A percentile compares a stretch with the other conserved stretches of the same genome.
These are phyloP conservation scores for Acanthamoeba castellanii DNA, from an alignment of 208 protist genomes.

Conservation along the genomic window DNA sequence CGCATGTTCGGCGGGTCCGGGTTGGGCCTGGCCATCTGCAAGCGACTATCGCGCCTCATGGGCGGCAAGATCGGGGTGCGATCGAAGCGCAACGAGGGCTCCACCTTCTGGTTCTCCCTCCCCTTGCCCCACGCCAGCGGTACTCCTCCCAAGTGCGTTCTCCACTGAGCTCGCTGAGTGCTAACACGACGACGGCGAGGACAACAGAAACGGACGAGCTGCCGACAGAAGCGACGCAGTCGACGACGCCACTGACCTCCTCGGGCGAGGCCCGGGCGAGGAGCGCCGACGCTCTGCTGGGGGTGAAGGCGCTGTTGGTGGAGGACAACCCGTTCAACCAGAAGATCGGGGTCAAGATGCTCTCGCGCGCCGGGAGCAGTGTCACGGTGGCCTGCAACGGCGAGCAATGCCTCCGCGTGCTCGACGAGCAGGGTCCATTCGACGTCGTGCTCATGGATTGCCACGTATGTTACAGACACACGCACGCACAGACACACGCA, in stretches of 20 bases:
- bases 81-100: background rate
- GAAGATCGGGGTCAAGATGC: slow-evolving; percentile 80
- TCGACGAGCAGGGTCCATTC: slow-evolving; percentile 74
- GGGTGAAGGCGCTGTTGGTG: slow-evolving; percentile 78
- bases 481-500: background rate
- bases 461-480: background rate
- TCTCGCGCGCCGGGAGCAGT: slow-evolving; percentile 75
- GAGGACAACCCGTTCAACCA: slow-evolving; percentile 88
- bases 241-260: too few relatives aligned
- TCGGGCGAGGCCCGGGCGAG: background rate
- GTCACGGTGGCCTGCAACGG: slow-evolving; percentile 74
- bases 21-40: slow-evolving; percentile 81
- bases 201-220: background rate
- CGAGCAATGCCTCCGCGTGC: slow-evolving; percentile 76
- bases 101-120: slow-evolving; percentile 65
- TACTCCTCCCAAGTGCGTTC: background rate
- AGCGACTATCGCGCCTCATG: slow-evolving; percentile 81
- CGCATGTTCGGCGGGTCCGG: slow-evolving; percentile 85
- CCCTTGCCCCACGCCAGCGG: background rate
- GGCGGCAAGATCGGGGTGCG: background rate
- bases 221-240: background rate
- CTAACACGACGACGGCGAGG: background rate
- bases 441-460: slow-evolving; percentile 59
- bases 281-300: background rate
- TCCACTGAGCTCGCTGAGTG: background rate